These are phyloP conservation scores for Phytopythium kandeliae DNA, from an alignment of 352 stramenopile species.

Conservation along the genomic window DNA sequence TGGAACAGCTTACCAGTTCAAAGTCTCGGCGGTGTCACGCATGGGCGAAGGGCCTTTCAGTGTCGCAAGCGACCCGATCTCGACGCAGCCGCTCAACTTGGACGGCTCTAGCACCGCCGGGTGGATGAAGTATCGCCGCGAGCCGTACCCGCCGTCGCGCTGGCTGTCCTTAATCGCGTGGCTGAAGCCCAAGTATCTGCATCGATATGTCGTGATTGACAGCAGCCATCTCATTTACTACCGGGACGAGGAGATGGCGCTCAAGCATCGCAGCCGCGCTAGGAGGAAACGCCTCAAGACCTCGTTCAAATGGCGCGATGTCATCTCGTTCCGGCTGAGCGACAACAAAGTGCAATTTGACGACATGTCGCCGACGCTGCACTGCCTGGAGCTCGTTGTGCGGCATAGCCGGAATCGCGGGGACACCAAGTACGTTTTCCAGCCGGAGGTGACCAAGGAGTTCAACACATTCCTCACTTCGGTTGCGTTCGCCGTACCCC, in stretches of 20 bases:
- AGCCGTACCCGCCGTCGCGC: constrained; percentile 44
- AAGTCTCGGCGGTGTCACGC: constrained; percentile 74
- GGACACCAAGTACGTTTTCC: constrained; percentile 77
- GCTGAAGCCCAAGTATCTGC: constrained; percentile 71
- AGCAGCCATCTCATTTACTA: constrained; percentile 72
- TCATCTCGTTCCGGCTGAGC: constrained; percentile 52
- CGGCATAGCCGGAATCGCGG: constrained; percentile 37
- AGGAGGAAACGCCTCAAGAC: constrained; percentile 77
- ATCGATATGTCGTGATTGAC: constrained; percentile 82
- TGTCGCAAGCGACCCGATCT: constrained; percentile 54
- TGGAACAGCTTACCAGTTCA: constrained; percentile 82
- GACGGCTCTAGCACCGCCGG: constrained; percentile 68
- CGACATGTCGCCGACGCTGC: constrained; percentile 74
- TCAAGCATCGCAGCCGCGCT: constrained; percentile 75
- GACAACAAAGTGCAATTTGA: constrained; percentile 76
- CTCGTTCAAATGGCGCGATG: constrained; percentile 63
- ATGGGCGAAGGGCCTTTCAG: constrained; percentile 87
- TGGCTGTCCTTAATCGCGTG: constrained; percentile 47
- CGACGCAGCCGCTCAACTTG: constrained; percentile 69
- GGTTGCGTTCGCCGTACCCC: constrained; percentile 62
- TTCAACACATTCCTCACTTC: constrained; percentile 76
- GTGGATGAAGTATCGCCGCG: constrained; percentile 83
- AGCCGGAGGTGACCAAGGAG: constrained; percentile 62
- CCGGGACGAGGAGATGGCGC: constrained; percentile 67
- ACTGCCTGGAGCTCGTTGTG: constrained; percentile 75